These are phyloP conservation scores for Verticillium longisporum DNA, from an alignment of 2,329 filamentous ascomycete genomes.

Conservation along the genomic window DNA sequence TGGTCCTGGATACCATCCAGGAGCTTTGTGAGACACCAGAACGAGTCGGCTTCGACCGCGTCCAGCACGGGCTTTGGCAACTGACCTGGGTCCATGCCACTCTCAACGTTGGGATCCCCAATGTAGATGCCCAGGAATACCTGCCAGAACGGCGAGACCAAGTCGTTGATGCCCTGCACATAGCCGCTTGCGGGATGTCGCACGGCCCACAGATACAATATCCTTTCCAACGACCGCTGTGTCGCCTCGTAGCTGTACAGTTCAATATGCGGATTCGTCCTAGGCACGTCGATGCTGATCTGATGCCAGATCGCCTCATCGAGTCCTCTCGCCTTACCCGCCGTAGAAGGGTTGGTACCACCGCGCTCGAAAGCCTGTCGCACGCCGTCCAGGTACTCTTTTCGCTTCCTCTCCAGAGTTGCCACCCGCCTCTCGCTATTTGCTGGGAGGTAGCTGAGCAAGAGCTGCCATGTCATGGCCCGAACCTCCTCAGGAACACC, in stretches of 20 bases:
- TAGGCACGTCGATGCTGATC: slow-evolving; percentile 95
- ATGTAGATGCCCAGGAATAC: slow-evolving; percentile 94
- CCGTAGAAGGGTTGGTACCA: slow-evolving; percentile 19
- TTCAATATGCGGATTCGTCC: slow-evolving; percentile 92
- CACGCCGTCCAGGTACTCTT: slow-evolving; percentile 93
- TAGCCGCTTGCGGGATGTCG: slow-evolving; percentile 95
- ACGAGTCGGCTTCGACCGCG: slow-evolving; percentile 94
- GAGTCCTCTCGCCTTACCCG: slow-evolving; percentile 56
- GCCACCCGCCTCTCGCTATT: slow-evolving; percentile 88
- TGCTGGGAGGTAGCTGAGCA: slow-evolving; percentile 93
- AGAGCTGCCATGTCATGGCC: slow-evolving; percentile 97
- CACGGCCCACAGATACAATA: slow-evolving; percentile 96
- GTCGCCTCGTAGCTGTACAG: slow-evolving; percentile 95
- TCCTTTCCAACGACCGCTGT: slow-evolving; percentile 86
- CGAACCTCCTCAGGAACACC: slow-evolving; percentile 92
- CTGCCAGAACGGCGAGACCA: slow-evolving; percentile 97
- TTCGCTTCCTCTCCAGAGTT: slow-evolving; percentile 87
- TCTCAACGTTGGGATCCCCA: slow-evolving; percentile 85
- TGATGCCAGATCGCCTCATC: slow-evolving; percentile 99
- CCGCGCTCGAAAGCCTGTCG: slow-evolving; percentile 63
- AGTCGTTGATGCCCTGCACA: slow-evolving; percentile 96
- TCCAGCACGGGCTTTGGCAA: slow-evolving; percentile 85
- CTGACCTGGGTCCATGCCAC: slow-evolving; percentile 94
- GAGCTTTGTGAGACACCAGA: slow-evolving; percentile 96
- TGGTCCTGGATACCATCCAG: slow-evolving; percentile 99